Conservation (phyloP, 441 rosid genomes). For the Aleurites moluccanus region DNA sequence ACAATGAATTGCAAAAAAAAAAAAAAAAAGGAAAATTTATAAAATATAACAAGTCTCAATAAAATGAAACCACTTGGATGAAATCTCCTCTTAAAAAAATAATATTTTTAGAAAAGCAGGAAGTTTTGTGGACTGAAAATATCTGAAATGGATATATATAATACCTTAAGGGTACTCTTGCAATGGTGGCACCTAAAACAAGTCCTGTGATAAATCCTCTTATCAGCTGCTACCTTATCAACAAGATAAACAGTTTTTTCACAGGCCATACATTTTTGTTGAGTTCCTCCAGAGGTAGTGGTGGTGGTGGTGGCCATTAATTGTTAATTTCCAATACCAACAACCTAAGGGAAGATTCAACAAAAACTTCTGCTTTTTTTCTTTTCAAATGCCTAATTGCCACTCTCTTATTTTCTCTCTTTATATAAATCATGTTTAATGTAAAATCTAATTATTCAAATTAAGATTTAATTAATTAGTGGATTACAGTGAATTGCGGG, state of each 20-base stretch:
- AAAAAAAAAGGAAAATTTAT: too few relatives aligned
- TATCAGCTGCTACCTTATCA: conserved; percentile 51
- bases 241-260: conserved; percentile 60
- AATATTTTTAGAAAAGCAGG: too few relatives aligned
- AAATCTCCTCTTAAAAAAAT: too few relatives aligned
- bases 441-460: background rate
- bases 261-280: conserved; percentile 59
- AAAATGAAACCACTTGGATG: too few relatives aligned
- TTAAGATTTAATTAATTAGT: background rate
- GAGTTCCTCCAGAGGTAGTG: conserved; percentile 38
- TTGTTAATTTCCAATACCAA: background rate
- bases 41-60: too few relatives aligned
- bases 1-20: too few relatives aligned
- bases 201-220: conserved; percentile 47
- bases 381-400: background rate
- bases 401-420: background rate
- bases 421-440: background rate
- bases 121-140: too few relatives aligned
- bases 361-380: background rate
- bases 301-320: conserved; percentile 30
- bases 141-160: too few relatives aligned
- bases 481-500: conserved; percentile 32
- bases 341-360: background rate
- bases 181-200: conserved; percentile 70
- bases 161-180: conserved; percentile 58